A percentile compares a stretch with the other conserved stretches of the same genome.
phyloP scores from a whole-genome alignment of 768 basidiomycete genomes.

The Lyophyllum decastes region DNA sequence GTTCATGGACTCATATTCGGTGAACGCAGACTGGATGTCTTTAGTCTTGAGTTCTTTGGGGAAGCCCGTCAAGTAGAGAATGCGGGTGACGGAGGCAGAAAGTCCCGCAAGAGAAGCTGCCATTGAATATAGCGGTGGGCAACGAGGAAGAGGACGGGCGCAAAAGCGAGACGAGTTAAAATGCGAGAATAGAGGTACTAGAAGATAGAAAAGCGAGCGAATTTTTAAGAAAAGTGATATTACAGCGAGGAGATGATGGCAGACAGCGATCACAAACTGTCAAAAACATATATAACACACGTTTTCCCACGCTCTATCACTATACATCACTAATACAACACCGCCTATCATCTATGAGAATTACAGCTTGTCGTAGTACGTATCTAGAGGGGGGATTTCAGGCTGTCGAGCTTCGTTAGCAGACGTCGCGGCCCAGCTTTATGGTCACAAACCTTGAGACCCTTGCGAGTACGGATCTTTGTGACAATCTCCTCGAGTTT shows the following conservation, averaged over 20 bases:
- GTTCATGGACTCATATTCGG: constrained; percentile 80
- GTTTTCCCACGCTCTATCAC: constrained; percentile 12
- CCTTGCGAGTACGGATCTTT: constrained; percentile 87
- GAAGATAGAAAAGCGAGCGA: constrained; percentile 22
- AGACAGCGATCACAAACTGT: constrained; percentile 3
- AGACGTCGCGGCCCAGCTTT: not conserved
- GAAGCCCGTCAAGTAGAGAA: constrained; percentile 91
- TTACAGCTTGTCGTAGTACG: constrained; percentile 94
- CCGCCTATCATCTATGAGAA: constrained; percentile 4
- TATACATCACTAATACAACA: constrained; percentile 4
- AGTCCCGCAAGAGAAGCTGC: constrained; percentile 75
- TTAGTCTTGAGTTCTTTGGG: constrained; percentile 95
- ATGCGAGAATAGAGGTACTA: constrained; percentile 17
- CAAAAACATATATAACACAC: constrained; percentile 4
- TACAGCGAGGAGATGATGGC: constrained; percentile 14
- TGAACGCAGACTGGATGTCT: constrained; percentile 90
- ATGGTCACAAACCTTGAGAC: constrained; percentile 71
- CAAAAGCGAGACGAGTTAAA: constrained; percentile 17
- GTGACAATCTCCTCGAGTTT: constrained; percentile 87
- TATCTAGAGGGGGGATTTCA: constrained; percentile 84
- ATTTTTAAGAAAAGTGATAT: constrained; percentile 19
- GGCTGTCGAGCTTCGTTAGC: constrained; percentile 48
- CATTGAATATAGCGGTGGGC: constrained; percentile 44
- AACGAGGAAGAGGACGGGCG: constrained; percentile 9
- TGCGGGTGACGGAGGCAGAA: constrained; percentile 94